phyloP scores from a whole-genome alignment of 2,329 filamentous ascomycete species.

The Colletotrichum echinochloae region DNA sequence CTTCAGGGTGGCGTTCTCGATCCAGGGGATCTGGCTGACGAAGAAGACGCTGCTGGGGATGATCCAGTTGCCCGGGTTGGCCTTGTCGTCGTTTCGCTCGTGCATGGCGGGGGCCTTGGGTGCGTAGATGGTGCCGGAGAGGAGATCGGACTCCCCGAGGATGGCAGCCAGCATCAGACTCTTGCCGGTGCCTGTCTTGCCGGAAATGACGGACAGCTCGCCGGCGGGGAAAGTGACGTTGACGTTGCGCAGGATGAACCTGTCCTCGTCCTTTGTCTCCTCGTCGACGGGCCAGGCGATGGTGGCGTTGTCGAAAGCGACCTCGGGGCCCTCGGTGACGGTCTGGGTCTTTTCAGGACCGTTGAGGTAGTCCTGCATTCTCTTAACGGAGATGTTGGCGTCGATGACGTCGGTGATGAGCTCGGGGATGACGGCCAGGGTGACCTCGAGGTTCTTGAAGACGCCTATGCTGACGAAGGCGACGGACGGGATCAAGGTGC shows the following conservation, averaged over 20 bases:
- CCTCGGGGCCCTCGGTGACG: constrained; percentile 66
- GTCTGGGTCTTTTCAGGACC: constrained; percentile 72
- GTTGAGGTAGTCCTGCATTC: constrained; percentile 78
- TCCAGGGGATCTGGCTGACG: constrained; percentile 85
- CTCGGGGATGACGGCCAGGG: constrained; percentile 78
- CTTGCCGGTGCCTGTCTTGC: constrained; percentile 83
- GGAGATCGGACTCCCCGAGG: constrained; percentile 79
- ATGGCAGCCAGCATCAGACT: constrained; percentile 79
- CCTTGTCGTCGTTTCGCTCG: constrained; percentile 71
- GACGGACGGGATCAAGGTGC: constrained; percentile 74
- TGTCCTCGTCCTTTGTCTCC: constrained; percentile 65
- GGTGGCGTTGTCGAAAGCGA: constrained; percentile 75
- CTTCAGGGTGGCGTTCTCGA: constrained; percentile 82
- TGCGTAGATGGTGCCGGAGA: constrained; percentile 70
- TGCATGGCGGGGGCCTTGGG: constrained; percentile 59
- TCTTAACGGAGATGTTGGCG: constrained; percentile 76
- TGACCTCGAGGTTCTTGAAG: constrained; percentile 79
- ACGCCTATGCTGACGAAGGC: constrained; percentile 84
- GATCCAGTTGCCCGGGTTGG: constrained; percentile 75
- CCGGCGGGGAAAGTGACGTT: constrained; percentile 75
- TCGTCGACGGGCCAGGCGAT: constrained; percentile 81
- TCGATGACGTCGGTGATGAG: constrained; percentile 78
- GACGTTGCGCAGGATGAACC: constrained; percentile 75
- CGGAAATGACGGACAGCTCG: constrained; percentile 80
- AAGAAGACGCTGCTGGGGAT: constrained; percentile 78